Percentiles rank a stretch among this genome's conserved stretches.
phyloP scores from a whole-genome alignment of 2,329 filamentous ascomycete species.

The Rutstroemia sp. region DNA sequence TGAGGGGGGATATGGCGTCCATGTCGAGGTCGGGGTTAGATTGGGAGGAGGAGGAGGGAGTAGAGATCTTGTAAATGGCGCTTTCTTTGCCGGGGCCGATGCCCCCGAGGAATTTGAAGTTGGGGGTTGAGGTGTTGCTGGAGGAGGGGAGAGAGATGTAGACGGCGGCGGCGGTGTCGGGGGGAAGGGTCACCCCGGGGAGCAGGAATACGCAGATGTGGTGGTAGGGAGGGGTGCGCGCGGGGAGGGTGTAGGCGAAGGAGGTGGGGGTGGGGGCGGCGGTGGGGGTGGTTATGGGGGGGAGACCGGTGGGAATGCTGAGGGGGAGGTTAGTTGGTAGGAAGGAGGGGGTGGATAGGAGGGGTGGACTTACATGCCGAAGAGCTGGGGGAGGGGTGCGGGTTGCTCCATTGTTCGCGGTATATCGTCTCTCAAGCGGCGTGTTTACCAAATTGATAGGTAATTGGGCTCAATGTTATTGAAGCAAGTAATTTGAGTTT shows the following conservation, averaged over 20 bases:
- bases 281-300: conserved; percentile 47
- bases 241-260: conserved; percentile 47
- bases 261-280: conserved; percentile 24
- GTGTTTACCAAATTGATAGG: no score
- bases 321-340: background rate
- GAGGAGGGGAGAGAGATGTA: conserved; percentile 63
- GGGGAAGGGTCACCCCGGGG: conserved; percentile 63
- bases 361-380: conserved; percentile 21
- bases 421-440: no score
- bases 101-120: conserved; percentile 78
- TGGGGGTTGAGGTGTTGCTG: conserved; percentile 25
- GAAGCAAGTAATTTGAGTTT: no score
- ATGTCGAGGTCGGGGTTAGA: conserved; percentile 26
- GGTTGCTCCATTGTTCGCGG: conserved; percentile 3
- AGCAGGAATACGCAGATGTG: conserved; percentile 88
- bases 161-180: conserved; percentile 75
- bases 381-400: conserved; percentile 21
- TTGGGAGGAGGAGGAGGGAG: conserved; percentile 3
- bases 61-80: conserved; percentile 72
- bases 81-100: conserved; percentile 87
- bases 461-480: no score
- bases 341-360: background rate
- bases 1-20: conserved; percentile 19
- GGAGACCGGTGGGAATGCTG: conserved; percentile 49
- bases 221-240: conserved; percentile 49